Base-by-base conservation (phyloP, 129 eudicot genomes). In the Helichrysum umbraculigerum region DNA sequence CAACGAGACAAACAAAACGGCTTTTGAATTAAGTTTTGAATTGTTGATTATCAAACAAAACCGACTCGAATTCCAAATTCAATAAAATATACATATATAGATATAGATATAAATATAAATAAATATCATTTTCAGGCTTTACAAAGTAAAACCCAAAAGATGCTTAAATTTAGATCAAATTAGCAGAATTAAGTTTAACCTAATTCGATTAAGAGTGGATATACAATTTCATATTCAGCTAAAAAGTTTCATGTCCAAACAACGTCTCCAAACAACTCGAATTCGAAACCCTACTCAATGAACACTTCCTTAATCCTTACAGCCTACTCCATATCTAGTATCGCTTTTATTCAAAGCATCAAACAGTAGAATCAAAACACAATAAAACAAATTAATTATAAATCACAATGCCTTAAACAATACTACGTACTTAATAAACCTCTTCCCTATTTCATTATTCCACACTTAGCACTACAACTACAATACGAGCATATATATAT, bases 271-370 rank as follows among this genome's bases (percentile, higher is more conserved):
- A 44, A 44, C 17, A 4, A 44, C 52, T 44, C 17, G 17, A 44
- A 39, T 39, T 39, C 47, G 47, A 39, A 39, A 39, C 47, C 47
- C 47, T 8, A 8, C 12, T 1, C 2, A 3, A 12, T 41, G 14
- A 41, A 41, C 47, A 41, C 47, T 41, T 41, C 47, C 47, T 12
- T 41, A 41, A 8, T 41, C 47, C 47, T 12, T 41, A 41, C 14
- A 41, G 47, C 47, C 14, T 41, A 41, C 47, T 41, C 47, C 73
- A 25, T 60, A 16, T 42, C 15, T 68, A 34, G 17, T 15, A 51
- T 76, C 56, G 81, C 74, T 67, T 76, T 41, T 42, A 56, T 39
- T 35, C 35, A 29, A 76, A 62, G 80, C 35, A 51, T 33, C 14
- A 41, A 2, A 41, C 47, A 9, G n/a, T 47, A 76, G 41, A 66